These are phyloP conservation scores for Candida fluviatilis DNA, from an alignment of 805 yeast species.

Conservation along the genomic window DNA sequence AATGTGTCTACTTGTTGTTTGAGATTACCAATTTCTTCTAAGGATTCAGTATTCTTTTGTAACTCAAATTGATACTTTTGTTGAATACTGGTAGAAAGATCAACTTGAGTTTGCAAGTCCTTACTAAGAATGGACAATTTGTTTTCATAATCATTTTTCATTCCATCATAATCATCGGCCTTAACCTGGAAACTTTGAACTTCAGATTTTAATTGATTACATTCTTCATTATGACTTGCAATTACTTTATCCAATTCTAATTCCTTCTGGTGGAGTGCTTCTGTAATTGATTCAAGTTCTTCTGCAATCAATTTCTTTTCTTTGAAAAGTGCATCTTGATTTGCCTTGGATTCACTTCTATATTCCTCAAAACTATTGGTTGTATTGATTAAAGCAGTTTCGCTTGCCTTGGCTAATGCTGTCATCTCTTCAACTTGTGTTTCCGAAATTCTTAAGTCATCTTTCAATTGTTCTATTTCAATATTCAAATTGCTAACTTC, in stretches of 20 bases:
- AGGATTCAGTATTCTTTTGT: constrained; percentile 49
- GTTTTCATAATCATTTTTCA: constrained; percentile 28
- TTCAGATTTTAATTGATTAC: constrained; percentile 22
- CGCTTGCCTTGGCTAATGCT: constrained; percentile 61
- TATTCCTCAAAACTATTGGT: constrained; percentile 49
- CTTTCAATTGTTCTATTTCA: constrained; percentile 44
- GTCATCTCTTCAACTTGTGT: constrained; percentile 59
- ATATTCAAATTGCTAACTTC: constrained; percentile 9
- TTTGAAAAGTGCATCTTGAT: constrained; percentile 14
- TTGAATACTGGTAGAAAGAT: constrained; percentile 47
- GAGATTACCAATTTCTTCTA: constrained; percentile 24
- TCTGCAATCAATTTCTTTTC: constrained; percentile 21
- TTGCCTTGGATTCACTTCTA: constrained; percentile 21
- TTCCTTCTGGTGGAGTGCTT: constrained; percentile 19
- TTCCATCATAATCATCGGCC: constrained; percentile 29
- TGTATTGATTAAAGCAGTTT: constrained; percentile 55
- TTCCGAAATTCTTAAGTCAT: constrained; percentile 54
- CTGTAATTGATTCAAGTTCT: constrained; percentile 17
- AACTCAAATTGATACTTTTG: constrained; percentile 53
- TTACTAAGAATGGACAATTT: constrained; percentile 22
- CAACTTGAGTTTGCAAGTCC: constrained; percentile 40
- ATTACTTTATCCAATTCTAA: constrained; percentile 16
- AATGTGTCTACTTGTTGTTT: constrained; percentile 13
- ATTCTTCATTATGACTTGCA: constrained; percentile 18
- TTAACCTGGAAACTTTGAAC: constrained; percentile 21